Conservation (phyloP, 352 stramenopile species). For the Pythium angustatum region DNA sequence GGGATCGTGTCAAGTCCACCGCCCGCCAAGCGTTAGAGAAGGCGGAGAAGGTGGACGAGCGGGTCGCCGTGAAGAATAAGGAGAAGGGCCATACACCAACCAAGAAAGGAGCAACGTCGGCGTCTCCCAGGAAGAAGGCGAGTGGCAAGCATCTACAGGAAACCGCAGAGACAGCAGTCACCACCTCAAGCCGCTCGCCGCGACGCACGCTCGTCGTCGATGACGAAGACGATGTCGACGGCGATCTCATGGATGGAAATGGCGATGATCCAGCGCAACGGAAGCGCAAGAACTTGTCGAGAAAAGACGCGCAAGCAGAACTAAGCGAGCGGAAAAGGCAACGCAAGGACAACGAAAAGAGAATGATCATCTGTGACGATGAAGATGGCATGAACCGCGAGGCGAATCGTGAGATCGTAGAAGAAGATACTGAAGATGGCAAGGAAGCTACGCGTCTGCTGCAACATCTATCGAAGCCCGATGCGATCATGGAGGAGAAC, state of each 20-base stretch:
- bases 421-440: slow-evolving; percentile 68
- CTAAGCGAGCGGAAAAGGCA: slow-evolving; percentile 36
- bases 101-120: slow-evolving; percentile 24
- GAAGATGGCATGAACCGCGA: slow-evolving; percentile 48
- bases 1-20: not conserved
- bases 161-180: not conserved
- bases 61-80: slow-evolving; percentile 6
- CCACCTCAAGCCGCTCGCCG: slow-evolving; percentile 7
- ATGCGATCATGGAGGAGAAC: slow-evolving; percentile 85
- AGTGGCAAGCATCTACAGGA: slow-evolving; percentile 20
- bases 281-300: slow-evolving; percentile 38
- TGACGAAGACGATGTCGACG: slow-evolving; percentile 31
- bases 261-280: not conserved
- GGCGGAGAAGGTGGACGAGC: slow-evolving; percentile 27
- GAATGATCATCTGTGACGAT: slow-evolving; percentile 87
- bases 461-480: slow-evolving; percentile 64
- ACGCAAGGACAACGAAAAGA: slow-evolving; percentile 40
- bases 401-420: slow-evolving; percentile 38
- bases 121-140: slow-evolving; percentile 25
- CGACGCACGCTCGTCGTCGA: slow-evolving; percentile 22
- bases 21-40: slow-evolving; percentile 17
- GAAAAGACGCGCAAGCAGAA: slow-evolving; percentile 39
- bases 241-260: slow-evolving; percentile 12
- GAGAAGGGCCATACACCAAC: slow-evolving; percentile 17
- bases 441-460: slow-evolving; percentile 75